phyloP scores from a whole-genome alignment of 352 stramenopile genomes.

The Phytophthora syringae region DNA sequence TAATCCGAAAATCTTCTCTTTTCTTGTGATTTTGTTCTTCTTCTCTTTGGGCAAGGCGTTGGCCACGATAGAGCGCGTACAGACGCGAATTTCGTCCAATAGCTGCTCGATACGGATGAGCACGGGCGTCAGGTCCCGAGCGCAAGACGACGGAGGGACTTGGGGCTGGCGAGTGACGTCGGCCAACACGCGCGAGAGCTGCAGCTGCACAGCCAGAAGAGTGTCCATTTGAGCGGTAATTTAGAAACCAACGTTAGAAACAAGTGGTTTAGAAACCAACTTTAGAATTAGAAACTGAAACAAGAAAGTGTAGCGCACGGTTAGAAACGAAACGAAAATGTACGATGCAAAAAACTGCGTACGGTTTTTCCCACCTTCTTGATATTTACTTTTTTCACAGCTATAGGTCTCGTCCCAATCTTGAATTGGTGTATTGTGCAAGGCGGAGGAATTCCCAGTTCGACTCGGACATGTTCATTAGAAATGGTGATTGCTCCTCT shows the following conservation, averaged over 20 bases:
- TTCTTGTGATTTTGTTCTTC: neutral
- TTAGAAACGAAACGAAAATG: too few species aligned
- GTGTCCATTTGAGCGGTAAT: neutral
- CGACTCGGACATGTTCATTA: conserved; percentile 27
- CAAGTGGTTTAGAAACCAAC: too few species aligned
- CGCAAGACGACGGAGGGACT: neutral
- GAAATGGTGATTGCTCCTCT: neutral
- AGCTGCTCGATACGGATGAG: conserved; percentile 24
- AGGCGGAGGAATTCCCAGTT: conserved; percentile 21
- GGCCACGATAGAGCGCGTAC: conserved; percentile 4
- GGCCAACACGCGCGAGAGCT: neutral
- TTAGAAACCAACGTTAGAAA: too few species aligned
- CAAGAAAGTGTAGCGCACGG: too few species aligned
- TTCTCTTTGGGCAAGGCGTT: neutral
- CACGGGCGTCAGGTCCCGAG: conserved; percentile 2
- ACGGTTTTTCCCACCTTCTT: too few species aligned
- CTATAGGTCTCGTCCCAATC: conserved; percentile 14
- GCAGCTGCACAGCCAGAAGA: neutral
- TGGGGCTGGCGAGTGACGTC: neutral
- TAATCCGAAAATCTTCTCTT: conserved; percentile 6
- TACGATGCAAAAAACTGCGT: too few species aligned
- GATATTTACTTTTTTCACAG: neutral
- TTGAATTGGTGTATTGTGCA: conserved; percentile 8
- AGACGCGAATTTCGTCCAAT: conserved; percentile 15
- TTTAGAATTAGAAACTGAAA: too few species aligned